Evolutionary conservation across 2,329 filamentous ascomycete genomes (phyloP).

Genomic region (Clonostachys chloroleuca): DNA sequence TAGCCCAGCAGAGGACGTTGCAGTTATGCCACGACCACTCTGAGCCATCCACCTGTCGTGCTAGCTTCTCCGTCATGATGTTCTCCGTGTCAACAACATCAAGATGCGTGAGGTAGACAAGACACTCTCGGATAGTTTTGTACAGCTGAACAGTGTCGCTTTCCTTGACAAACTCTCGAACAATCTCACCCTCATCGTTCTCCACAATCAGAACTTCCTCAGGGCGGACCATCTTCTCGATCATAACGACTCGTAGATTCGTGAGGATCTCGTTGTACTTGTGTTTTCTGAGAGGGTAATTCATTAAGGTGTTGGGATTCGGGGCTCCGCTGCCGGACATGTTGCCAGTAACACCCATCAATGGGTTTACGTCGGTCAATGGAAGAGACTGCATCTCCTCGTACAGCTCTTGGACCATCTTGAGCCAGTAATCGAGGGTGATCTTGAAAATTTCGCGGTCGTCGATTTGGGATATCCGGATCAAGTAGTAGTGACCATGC

Average conservation of each 20-base stretch:
- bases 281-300: slow-evolving; percentile 93
- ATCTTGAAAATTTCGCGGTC: slow-evolving; percentile 99
- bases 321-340: slow-evolving; percentile 77
- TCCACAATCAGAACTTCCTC: slow-evolving; percentile 99
- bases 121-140: slow-evolving; percentile 95
- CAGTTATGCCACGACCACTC: slow-evolving; percentile 99
- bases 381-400: slow-evolving; percentile 98
- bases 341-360: slow-evolving; percentile 72
- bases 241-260: slow-evolving; percentile 95
- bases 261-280: slow-evolving; percentile 94
- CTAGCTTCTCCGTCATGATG: slow-evolving; percentile 98
- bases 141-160: slow-evolving; percentile 98
- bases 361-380: slow-evolving; percentile 86
- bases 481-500: slow-evolving; percentile 96
- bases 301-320: slow-evolving; percentile 78
- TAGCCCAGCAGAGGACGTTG: slow-evolving; percentile 99
- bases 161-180: slow-evolving; percentile 98
- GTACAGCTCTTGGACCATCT: slow-evolving; percentile 94
- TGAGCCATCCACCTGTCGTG: slow-evolving; percentile 86
- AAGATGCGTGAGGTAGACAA: slow-evolving; percentile 95
- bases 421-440: slow-evolving; percentile 98
- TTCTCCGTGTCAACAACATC: slow-evolving; percentile 96
- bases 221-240: slow-evolving; percentile 98
- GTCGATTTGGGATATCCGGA: slow-evolving; percentile 97
- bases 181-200: slow-evolving; percentile 98